Evolutionary conservation across 345 rosid genomes (phyloP).

Genomic region (Microthlaspi erraticum): DNA sequence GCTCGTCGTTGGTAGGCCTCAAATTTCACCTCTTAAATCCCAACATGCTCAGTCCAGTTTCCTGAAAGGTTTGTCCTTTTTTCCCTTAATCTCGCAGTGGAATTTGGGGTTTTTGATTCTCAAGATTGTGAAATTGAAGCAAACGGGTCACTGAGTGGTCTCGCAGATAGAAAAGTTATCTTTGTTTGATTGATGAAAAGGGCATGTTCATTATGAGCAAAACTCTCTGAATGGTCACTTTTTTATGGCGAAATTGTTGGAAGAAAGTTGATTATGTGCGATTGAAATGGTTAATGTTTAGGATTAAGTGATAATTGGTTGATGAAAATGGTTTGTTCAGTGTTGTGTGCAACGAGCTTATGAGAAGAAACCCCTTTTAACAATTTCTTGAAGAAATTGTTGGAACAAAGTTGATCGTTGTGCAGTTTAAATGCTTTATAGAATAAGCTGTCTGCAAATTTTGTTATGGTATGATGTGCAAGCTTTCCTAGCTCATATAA

Average conservation of each 20-base stretch:
- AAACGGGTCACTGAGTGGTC: conserved; percentile 9
- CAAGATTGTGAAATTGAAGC: conserved; percentile 16
- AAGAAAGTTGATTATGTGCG: conserved; percentile 4
- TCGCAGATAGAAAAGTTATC: background rate
- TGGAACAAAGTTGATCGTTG: conserved; percentile 8
- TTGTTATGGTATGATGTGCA: conserved; percentile 75
- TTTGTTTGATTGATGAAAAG: background rate
- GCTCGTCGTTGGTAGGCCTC: no score
- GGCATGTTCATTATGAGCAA: background rate
- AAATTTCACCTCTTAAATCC: conserved; percentile 20
- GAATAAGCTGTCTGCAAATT: conserved; percentile 3
- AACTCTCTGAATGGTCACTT: background rate
- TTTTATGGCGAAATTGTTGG: background rate
- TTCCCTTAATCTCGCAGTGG: background rate
- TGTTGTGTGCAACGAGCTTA: background rate
- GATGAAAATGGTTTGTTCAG: background rate
- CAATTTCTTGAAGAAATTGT: no score
- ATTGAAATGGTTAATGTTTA: no score
- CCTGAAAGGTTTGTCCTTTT: conserved; percentile 53
- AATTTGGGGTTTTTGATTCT: background rate
- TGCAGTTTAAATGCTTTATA: conserved; percentile 1
- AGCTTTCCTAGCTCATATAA: conserved; percentile 70
- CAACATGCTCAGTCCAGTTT: conserved; percentile 54
- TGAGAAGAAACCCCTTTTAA: no score
- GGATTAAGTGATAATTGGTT: background rate